Base-by-base conservation (phyloP, 345 rosid genomes). In the Eutrema yunnanense region DNA sequence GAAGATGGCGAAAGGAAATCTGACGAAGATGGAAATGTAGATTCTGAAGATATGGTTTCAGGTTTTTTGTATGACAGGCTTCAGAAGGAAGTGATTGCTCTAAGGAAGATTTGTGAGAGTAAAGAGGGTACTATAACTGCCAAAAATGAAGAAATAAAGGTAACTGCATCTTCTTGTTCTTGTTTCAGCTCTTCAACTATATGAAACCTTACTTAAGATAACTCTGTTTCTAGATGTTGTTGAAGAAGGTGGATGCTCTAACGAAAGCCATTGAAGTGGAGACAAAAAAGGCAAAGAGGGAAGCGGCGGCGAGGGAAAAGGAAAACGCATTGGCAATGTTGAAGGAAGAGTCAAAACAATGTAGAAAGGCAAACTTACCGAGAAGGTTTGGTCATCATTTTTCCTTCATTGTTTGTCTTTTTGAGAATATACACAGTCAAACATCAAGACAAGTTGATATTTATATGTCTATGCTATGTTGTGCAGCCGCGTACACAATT, bases 31-130 rank as follows among this genome's bases (percentile, higher is more conserved):
- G 80, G 58, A 52, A 58, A 73, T 49, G 87, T 69, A 9, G 83
- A 75, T 5, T 73, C 72, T 43, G 76, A 81, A 64, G 94, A 95
- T 76, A 19, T 68, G 67, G 94, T 95, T 73, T 95, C 99, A 5
- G 99, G 98, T 19, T 86, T 92, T 70, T 69, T 95, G 61, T 95
- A 88, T 73, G 99, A 95, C 40, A 90, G 84, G 60, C 83, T 95
- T 76, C 99, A 95, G 51, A 95, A 86, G 64, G 99, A 88, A 82
- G 90, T 92, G 4, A 73, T 90, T 53, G 67, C 63, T 69, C 79
- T 95, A 73, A 86, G 91, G 82, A 95, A 78, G 78, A 65, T 53
- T 34, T 86, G 89, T 27, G 94, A 88, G 79, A 81, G 76, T 63
- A 92, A 88, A 79, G 94, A 88, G 16, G 63, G 57, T 62, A 67